These are phyloP conservation scores for Picea sitchensis DNA, from an alignment of 75 land plant species.

Conservation along the genomic window DNA sequence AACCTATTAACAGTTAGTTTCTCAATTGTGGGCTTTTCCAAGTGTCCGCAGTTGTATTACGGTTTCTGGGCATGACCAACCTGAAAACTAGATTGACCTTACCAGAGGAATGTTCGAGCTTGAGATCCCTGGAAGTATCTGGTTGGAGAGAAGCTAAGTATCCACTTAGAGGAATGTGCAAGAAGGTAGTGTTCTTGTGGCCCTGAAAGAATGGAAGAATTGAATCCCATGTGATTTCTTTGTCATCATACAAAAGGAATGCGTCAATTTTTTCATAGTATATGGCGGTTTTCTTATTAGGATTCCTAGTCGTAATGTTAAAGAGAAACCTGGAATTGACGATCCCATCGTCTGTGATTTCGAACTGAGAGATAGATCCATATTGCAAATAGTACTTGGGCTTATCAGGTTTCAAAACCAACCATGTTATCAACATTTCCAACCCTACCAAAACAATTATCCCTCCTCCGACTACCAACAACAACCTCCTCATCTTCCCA, in stretches of 20 bases:
- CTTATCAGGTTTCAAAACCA: slow-evolving; percentile 15
- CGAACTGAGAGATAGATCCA: slow-evolving; percentile 14
- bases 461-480: background rate
- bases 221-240: slow-evolving; percentile 14
- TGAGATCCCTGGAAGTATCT: slow-evolving; percentile 5
- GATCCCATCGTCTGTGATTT: background rate
- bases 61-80: too few relatives aligned
- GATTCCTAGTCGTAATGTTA: slow-evolving; percentile 22
- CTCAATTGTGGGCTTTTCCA: too few relatives aligned
- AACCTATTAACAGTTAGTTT: too few relatives aligned
- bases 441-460: slow-evolving; percentile 20
- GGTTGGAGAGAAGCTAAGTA: background rate
- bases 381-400: slow-evolving; percentile 23
- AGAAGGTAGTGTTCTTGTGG: slow-evolving; percentile 15
- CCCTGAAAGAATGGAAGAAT: slow-evolving; percentile 28
- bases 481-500: too few relatives aligned
- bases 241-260: slow-evolving; percentile 9
- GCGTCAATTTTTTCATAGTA: slow-evolving; percentile 28
- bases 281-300: slow-evolving; percentile 23
- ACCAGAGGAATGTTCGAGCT: background rate
- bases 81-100: slow-evolving; percentile 19
- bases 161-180: slow-evolving; percentile 9
- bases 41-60: too few relatives aligned
- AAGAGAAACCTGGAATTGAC: slow-evolving; percentile 23
- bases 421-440: slow-evolving; percentile 18